Percentiles rank a stretch among this genome's conserved stretches.
Conservation (phyloP, 345 rosid genomes). For the Raphanus raphanistrum region DNA sequence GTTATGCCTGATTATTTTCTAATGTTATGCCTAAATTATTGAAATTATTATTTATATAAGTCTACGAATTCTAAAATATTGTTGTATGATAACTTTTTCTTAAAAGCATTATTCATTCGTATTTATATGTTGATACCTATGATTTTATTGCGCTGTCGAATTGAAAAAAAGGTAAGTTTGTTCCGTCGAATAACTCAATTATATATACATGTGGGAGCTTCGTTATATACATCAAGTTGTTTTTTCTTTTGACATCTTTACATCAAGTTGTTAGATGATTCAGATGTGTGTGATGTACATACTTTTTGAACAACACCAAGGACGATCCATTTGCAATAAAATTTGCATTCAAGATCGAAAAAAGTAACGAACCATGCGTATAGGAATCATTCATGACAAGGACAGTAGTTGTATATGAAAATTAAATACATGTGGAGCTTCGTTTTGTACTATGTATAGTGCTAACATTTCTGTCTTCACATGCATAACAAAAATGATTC, state of each 20-base stretch:
- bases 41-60: background rate
- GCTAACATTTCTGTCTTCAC: background rate
- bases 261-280: background rate
- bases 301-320: background rate
- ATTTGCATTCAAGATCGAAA: background rate
- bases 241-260: background rate
- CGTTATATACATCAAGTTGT: background rate
- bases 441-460: background rate
- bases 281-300: background rate
- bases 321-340: background rate
- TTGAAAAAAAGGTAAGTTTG: slow-evolving; percentile 1
- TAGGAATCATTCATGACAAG: background rate
- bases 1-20: background rate
- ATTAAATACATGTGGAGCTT: background rate
- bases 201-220: slow-evolving; percentile 1
- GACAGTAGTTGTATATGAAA: no score
- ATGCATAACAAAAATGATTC: background rate
- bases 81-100: background rate
- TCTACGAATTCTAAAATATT: background rate
- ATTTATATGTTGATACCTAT: background rate
- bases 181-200: background rate
- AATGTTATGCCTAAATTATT: slow-evolving; percentile 19
- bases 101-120: background rate
- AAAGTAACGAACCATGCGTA: background rate
- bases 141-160: slow-evolving; percentile 4